Percentiles rank a stretch among this genome's conserved stretches.
Evolutionary conservation across 805 yeast genomes (phyloP).

Genomic region (Teunomyces gatunensis): DNA sequence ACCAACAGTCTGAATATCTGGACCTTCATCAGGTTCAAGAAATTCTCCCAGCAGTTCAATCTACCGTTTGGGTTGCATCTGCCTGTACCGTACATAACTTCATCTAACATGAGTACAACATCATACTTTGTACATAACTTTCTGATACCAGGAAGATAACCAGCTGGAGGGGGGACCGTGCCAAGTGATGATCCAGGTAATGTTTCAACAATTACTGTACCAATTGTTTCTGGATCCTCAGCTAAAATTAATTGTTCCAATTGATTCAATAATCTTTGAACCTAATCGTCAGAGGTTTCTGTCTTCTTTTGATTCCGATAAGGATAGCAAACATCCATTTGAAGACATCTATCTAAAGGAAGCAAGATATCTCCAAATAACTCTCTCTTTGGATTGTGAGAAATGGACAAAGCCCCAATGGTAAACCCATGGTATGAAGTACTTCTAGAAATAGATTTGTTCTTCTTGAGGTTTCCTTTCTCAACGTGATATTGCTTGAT

Average conservation of each 20-base stretch:
- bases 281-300: constrained; percentile 21
- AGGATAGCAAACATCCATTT: constrained; percentile 22
- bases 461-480: constrained; percentile 20
- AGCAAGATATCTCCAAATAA: constrained; percentile 22
- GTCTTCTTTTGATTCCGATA: constrained; percentile 27
- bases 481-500: constrained; percentile 25
- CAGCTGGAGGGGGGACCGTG: constrained; percentile 25
- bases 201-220: constrained; percentile 25
- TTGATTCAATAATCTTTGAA: constrained; percentile 18
- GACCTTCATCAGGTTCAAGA: constrained; percentile 24
- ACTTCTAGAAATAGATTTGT: constrained; percentile 24
- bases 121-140: constrained; percentile 52
- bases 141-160: constrained; percentile 30
- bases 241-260: constrained; percentile 21
- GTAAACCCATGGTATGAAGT: constrained; percentile 29
- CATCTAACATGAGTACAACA: constrained; percentile 49
- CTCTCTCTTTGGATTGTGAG: constrained; percentile 15
- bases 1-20: constrained; percentile 31
- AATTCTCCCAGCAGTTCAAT: constrained; percentile 31
- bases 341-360: constrained; percentile 16
- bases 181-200: constrained; percentile 29
- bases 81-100: constrained; percentile 59
- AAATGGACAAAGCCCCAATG: constrained; percentile 25
- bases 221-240: constrained; percentile 29
- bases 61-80: constrained; percentile 33